A percentile compares a stretch with the other conserved stretches of the same genome.
These are phyloP conservation scores for Scortechinia acanthostroma DNA, from an alignment of 2,329 filamentous ascomycete genomes.

Conservation along the genomic window DNA sequence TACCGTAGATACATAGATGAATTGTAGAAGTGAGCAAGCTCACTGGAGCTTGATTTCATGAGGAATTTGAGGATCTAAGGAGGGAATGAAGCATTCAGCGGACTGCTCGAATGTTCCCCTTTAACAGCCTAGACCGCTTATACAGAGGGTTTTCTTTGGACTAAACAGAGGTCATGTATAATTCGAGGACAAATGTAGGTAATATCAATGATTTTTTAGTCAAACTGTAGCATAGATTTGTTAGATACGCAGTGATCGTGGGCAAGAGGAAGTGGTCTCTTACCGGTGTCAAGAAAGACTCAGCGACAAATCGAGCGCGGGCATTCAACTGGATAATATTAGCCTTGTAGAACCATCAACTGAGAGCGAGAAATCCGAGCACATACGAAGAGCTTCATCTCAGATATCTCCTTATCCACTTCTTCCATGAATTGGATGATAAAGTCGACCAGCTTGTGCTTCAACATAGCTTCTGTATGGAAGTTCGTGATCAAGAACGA, in stretches of 20 bases:
- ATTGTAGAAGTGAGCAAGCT: too few species aligned
- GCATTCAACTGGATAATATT: constrained; percentile 71
- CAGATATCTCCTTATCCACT: constrained; percentile 98
- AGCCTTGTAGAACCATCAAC: constrained; percentile 11
- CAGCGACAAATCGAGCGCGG: constrained; percentile 90
- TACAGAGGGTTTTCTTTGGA: too few species aligned
- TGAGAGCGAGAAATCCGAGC: background rate
- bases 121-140: background rate
- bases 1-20: too few species aligned
- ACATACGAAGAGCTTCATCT: constrained; percentile 99
- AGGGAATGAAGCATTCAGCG: background rate
- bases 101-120: background rate
- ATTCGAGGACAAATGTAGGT: too few species aligned
- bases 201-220: too few species aligned
- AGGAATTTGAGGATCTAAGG: background rate
- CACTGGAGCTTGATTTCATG: too few species aligned
- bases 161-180: too few species aligned
- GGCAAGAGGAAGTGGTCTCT: too few species aligned
- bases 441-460: constrained; percentile 98
- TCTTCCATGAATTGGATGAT: constrained; percentile 99
- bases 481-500: constrained; percentile 98
- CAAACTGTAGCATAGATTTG: background rate
- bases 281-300: constrained; percentile 95
- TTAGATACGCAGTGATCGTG: background rate
- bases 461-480: constrained; percentile 96